A percentile compares a stretch with the other conserved stretches of the same genome.
phyloP scores from a whole-genome alignment of 352 stramenopile genomes.

The Phytophthora pini region DNA sequence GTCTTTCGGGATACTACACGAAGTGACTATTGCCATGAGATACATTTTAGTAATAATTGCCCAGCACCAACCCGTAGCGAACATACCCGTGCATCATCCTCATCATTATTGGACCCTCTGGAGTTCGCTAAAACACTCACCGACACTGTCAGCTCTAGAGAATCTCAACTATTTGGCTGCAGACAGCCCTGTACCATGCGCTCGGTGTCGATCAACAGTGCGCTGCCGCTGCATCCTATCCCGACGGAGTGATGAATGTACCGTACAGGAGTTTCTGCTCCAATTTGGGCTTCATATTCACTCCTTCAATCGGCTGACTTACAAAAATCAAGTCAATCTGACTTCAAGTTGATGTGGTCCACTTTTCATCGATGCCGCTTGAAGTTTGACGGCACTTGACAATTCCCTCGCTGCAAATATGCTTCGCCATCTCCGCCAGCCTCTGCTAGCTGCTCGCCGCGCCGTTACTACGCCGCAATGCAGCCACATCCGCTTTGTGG shows the following conservation, averaged over 20 bases:
- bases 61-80: neutral
- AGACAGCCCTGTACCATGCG: conserved; percentile 9
- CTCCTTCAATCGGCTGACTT: neutral
- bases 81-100: conserved; percentile 24
- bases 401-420: conserved; percentile 24
- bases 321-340: conserved; percentile 23
- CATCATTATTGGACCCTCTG: conserved; percentile 20
- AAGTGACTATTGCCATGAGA: conserved; percentile 18
- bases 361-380: conserved; percentile 22
- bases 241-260: conserved; percentile 6
- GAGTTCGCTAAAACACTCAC: conserved; percentile 18
- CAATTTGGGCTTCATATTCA: conserved; percentile 8
- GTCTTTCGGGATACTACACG: conserved; percentile 23
- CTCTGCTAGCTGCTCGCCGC: conserved; percentile 22
- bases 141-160: conserved; percentile 7
- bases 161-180: neutral
- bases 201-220: conserved; percentile 9
- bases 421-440: conserved; percentile 38
- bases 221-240: conserved; percentile 32
- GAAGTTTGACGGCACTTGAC: conserved; percentile 34
- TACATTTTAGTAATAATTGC: conserved; percentile 10
- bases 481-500: conserved; percentile 24
- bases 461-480: conserved; percentile 14
- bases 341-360: conserved; percentile 42
- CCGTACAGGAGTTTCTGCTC: conserved; percentile 17